Evolutionary conservation across 768 basidiomycete genomes (phyloP).

Genomic region (Lentinula detonsa): DNA sequence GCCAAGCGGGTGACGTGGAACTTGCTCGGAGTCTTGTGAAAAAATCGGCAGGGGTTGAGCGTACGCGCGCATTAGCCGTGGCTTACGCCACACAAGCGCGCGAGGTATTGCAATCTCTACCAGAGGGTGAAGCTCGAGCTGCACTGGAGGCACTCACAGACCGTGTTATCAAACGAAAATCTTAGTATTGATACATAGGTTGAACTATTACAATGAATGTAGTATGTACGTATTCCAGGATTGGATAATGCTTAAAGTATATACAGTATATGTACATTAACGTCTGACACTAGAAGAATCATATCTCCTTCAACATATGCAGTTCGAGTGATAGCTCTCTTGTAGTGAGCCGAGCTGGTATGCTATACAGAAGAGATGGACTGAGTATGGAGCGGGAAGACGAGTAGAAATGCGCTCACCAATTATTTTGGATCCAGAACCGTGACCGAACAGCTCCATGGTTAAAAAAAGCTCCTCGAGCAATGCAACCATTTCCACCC

Average conservation of each 20-base stretch:
- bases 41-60: conserved; percentile 71
- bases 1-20: conserved; percentile 80
- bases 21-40: conserved; percentile 68
- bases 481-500: background rate
- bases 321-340: background rate
- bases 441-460: background rate
- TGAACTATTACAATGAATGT: background rate
- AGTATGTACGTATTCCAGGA: background rate
- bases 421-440: background rate
- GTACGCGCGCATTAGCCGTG: conserved; percentile 75
- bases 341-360: background rate
- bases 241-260: background rate
- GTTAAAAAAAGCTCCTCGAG: background rate
- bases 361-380: background rate
- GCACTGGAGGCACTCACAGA: conserved; percentile 74
- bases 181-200: conserved; percentile 14
- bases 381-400: background rate
- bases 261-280: background rate
- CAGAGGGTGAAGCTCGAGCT: conserved; percentile 77
- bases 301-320: background rate
- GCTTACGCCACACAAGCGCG: conserved; percentile 77
- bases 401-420: background rate
- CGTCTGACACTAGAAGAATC: background rate
- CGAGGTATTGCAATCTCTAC: conserved; percentile 63
- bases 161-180: conserved; percentile 56